Evolutionary conservation across 2,329 filamentous ascomycete genomes (phyloP).

Genomic region (Didymosphaeria variabile): DNA sequence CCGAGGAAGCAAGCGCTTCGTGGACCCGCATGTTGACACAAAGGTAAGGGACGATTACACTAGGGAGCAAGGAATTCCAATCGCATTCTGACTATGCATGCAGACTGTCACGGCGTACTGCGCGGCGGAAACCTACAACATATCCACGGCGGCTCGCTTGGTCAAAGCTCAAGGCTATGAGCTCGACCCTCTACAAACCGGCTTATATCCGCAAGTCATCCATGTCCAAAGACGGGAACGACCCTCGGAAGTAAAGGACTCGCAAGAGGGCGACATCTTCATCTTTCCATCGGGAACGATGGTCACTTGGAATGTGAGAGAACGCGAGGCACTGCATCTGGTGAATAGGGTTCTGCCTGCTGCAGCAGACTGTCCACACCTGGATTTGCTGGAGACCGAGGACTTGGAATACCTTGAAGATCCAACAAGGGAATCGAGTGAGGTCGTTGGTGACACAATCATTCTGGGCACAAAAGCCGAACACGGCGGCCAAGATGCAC

Average conservation of each 20-base stretch:
- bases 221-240: conserved; percentile 62
- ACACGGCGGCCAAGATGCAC: conserved; percentile 32
- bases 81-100: neutral
- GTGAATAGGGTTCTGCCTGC: conserved; percentile 73
- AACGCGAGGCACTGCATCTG: conserved; percentile 68
- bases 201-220: conserved; percentile 71
- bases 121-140: conserved; percentile 72
- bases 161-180: conserved; percentile 67
- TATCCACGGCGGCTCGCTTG: conserved; percentile 65
- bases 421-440: conserved; percentile 73
- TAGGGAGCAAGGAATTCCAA: neutral
- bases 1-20: conserved; percentile 53
- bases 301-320: conserved; percentile 88
- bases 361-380: conserved; percentile 78
- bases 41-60: conserved; percentile 41
- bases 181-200: conserved; percentile 69
- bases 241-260: conserved; percentile 53
- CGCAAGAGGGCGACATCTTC: conserved; percentile 81
- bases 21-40: conserved; percentile 57
- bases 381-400: conserved; percentile 80
- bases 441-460: conserved; percentile 87
- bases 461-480: conserved; percentile 78
- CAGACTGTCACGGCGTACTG: conserved; percentile 71
- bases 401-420: conserved; percentile 89
- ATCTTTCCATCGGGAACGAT: conserved; percentile 95